Base-by-base conservation (phyloP, 2,329 filamentous ascomycete genomes). In the Phialemoniopsis sp. region DNA sequence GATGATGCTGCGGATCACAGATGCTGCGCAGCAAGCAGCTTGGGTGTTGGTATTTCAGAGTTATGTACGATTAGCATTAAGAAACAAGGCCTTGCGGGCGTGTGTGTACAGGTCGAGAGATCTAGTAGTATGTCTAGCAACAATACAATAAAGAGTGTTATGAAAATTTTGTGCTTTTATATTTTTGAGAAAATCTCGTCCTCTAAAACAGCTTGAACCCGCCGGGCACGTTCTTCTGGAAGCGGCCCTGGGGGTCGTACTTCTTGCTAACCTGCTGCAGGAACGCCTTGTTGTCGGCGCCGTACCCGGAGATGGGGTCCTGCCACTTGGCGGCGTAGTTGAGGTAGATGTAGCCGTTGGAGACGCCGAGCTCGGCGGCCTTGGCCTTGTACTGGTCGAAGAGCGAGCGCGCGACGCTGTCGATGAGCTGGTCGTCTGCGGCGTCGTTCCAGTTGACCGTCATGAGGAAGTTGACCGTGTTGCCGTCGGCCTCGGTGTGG, bases 191-290 rank as follows among this genome's bases (percentile, higher is more conserved):
- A n/a, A n/a, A n/a, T n/a, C n/a, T n/a, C n/a, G n/a, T n/a, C n/a
- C n/a, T n/a, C n/a, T n/a, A n/a, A n/a, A n/a, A n/a, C n/a, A 64
- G 50, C 54, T 63, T 66, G 40, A 63, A 66, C 8, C 62, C 62
- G 14, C 61, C 60, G 4, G 56, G 59, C 48, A 60, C 56, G 28
- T 57, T 40, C 10, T 41, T 54, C 52, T 66, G 62, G 37, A 64
- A 67, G 8, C 64, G 50, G 6, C 53, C 53, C 1, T 49, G 19
- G 3, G 58, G 60, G 42, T 67, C 64, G 43, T 63, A 66, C 44
- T 58, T 59, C 36, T 49, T 34, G 12, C 60, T 56, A 29, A 59
- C 53, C 5, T 39, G 40, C 16, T 50, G 46, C 36, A 67, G 41
- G 28, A 48, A 51, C 28, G 44, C 43, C 18, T 59, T 41, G 39